Evolutionary conservation across 1,284 basidiomycete genomes (phyloP).

Genomic region (Sporisorium scitamineum): DNA sequence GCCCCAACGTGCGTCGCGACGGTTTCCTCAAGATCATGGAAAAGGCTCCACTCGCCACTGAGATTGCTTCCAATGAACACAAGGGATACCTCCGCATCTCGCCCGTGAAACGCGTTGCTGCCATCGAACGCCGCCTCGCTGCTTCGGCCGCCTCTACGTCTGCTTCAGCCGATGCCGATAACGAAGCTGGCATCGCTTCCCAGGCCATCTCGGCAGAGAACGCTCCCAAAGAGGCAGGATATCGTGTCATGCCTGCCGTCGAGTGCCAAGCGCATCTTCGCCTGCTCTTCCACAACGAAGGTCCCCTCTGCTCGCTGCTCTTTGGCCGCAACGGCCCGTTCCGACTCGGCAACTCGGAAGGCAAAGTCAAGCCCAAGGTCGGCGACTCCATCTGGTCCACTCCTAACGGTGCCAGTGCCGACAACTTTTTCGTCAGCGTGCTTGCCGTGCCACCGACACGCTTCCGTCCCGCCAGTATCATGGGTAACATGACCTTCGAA

Average conservation of each 20-base stretch:
- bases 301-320: conserved; percentile 83
- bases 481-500: conserved; percentile 94
- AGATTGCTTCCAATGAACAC: conserved; percentile 43
- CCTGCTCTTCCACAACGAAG: conserved; percentile 86
- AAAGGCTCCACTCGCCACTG: conserved; percentile 32
- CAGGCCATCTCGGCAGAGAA: conserved; percentile 53
- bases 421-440: conserved; percentile 97
- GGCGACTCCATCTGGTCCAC: conserved; percentile 38
- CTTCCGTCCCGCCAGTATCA: conserved; percentile 91
- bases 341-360: conserved; percentile 60
- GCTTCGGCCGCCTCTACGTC: conserved; percentile 25
- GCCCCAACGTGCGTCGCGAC: conserved; percentile 91
- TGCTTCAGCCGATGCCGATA: conserved; percentile 20
- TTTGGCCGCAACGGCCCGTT: conserved; percentile 94
- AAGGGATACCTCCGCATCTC: conserved; percentile 46
- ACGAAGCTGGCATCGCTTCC: conserved; percentile 29
- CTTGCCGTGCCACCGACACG: conserved; percentile 92
- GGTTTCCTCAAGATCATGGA: conserved; percentile 94
- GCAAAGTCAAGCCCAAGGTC: conserved; percentile 36
- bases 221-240: conserved; percentile 56
- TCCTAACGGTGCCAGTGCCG: conserved; percentile 77
- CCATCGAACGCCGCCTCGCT: conserved; percentile 38
- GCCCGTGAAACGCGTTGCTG: conserved; percentile 56
- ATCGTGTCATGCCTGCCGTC: conserved; percentile 85
- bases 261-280: conserved; percentile 95